Conservation (phyloP, 1,284 basidiomycete species). For the Tilletia walkeri region DNA sequence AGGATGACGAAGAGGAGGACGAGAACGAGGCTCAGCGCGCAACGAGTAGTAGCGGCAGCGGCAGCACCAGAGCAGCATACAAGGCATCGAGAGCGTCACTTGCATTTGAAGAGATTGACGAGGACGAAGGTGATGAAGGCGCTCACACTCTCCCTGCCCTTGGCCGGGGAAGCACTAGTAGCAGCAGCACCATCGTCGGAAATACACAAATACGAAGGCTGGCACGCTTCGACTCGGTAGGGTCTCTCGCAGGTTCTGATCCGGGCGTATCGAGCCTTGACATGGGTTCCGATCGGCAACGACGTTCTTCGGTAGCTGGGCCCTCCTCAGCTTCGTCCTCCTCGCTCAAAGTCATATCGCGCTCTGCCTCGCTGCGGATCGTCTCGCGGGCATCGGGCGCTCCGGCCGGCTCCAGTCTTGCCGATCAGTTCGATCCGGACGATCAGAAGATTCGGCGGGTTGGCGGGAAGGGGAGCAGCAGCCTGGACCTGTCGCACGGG, state of each 20-base stretch:
- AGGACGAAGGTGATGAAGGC: too few species aligned
- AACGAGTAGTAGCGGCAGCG: not conserved
- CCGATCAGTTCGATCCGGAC: not conserved
- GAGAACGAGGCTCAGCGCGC: not conserved
- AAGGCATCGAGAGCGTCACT: too few species aligned
- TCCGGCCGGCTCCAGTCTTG: slow-evolving; percentile 3
- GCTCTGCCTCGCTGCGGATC: not conserved
- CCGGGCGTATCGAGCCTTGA: not conserved
- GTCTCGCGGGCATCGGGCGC: slow-evolving; percentile 1
- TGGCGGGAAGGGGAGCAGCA: too few species aligned
- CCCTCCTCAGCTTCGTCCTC: not conserved
- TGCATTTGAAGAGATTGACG: too few species aligned
- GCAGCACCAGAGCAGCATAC: not conserved
- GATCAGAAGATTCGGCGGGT: too few species aligned
- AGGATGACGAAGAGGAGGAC: slow-evolving; percentile 1
- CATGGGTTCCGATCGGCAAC: not conserved
- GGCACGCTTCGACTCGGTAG: not conserved
- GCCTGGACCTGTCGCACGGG: too few species aligned
- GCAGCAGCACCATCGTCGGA: too few species aligned
- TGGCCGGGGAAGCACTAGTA: too few species aligned
- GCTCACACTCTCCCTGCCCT: too few species aligned
- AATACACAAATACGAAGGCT: not conserved
- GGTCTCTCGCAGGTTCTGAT: not conserved
- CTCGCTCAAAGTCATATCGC: slow-evolving; percentile 1
- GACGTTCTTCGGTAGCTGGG: not conserved